Evolutionary conservation across 768 basidiomycete genomes (phyloP).

Genomic region (Amylocystis lapponica): DNA sequence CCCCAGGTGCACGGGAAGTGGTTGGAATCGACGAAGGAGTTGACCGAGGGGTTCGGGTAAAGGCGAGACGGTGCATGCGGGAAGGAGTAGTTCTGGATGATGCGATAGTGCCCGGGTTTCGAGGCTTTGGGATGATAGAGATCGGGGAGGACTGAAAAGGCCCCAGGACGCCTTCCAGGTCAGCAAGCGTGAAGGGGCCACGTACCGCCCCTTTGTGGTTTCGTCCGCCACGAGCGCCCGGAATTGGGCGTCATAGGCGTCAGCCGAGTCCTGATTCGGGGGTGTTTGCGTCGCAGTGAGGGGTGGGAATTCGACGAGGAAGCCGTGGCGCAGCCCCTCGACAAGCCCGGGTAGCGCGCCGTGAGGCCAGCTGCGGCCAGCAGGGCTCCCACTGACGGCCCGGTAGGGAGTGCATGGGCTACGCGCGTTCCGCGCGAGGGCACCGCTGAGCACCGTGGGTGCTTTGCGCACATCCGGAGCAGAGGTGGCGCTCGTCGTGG

Average conservation of each 20-base stretch:
- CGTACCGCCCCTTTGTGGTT: background rate
- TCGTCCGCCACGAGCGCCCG: background rate
- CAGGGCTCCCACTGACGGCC: background rate
- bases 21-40: slow-evolving; percentile 24
- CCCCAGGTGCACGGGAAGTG: slow-evolving; percentile 39
- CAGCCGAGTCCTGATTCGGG: background rate
- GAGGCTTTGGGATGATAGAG: slow-evolving; percentile 21
- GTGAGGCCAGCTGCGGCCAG: background rate
- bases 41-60: slow-evolving; percentile 19
- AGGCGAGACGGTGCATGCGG: slow-evolving; percentile 1
- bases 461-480: background rate
- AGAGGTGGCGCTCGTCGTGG: background rate
- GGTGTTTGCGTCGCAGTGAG: background rate
- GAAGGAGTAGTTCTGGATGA: slow-evolving; percentile 27
- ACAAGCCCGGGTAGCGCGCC: background rate
- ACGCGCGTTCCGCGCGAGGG: background rate
- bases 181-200: slow-evolving; percentile 3
- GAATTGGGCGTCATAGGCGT: background rate
- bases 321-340: background rate
- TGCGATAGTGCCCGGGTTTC: slow-evolving; percentile 14
- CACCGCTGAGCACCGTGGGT: background rate
- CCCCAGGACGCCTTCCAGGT: slow-evolving; percentile 13
- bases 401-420: background rate
- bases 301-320: background rate
- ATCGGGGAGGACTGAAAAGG: slow-evolving; percentile 26